These are phyloP conservation scores for Chytriomyces confervae DNA, from an alignment of 192 early-diverging fungal species.

Conservation along the genomic window DNA sequence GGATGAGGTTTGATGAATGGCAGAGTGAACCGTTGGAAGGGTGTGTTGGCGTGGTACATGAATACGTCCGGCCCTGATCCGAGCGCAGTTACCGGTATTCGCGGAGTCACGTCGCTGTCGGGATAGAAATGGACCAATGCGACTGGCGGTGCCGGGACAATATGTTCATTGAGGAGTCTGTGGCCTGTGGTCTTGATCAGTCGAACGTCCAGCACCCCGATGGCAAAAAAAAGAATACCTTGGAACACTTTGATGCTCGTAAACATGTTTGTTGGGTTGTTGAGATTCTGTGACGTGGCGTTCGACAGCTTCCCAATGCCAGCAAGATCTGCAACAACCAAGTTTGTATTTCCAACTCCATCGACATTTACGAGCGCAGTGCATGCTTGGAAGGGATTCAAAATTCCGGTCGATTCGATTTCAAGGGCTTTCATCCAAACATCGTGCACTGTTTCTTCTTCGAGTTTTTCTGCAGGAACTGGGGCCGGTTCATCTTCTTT, in stretches of 20 bases:
- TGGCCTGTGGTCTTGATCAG: conserved; percentile 16
- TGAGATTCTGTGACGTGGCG: not conserved
- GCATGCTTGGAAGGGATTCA: not conserved
- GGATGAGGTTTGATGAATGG: conserved; percentile 15
- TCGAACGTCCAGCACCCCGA: not conserved
- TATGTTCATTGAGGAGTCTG: conserved; percentile 16
- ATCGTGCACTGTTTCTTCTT: not conserved
- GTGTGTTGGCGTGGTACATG: conserved; percentile 22
- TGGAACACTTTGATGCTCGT: conserved; percentile 13
- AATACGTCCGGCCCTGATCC: conserved; percentile 21
- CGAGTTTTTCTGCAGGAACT: not conserved
- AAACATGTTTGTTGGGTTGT: not conserved
- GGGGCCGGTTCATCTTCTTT: not conserved
- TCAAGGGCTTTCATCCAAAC: not conserved
- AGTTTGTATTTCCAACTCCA: not conserved
- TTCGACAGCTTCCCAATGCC: not conserved
- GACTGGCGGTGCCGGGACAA: conserved; percentile 17
- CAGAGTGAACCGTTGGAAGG: conserved; percentile 31
- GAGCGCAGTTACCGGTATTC: conserved; percentile 27
- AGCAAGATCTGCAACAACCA: conserved; percentile 1
- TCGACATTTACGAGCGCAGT: not conserved
- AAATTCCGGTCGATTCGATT: not conserved
- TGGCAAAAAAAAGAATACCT: not conserved
- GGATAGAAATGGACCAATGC: conserved; percentile 35
- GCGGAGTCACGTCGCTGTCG: conserved; percentile 17